Base-by-base conservation (phyloP, 129 eudicot genomes). In the Lonicera japonica region DNA sequence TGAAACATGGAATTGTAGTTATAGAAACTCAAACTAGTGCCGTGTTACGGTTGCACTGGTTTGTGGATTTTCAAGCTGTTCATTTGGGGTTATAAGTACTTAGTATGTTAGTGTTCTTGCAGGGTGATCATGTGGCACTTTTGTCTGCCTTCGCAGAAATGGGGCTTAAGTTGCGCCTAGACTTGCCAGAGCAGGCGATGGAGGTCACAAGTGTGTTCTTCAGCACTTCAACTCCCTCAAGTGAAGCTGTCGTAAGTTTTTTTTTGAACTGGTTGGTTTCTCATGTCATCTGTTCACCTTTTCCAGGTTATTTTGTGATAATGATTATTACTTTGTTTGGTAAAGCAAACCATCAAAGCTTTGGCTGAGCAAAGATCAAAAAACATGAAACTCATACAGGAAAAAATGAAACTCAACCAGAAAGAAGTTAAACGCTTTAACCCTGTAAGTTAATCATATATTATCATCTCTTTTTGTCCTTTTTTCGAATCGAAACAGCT, bases 81-180 rank as follows among this genome's bases (percentile, higher is more conserved):
- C 5, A 4, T 56, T 56, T 56, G 25, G 62, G 2, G 36, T 1
- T 1, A 29, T 6, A 29, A 29, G 36, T 29, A 29, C 36, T 29
- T 29, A 29, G 36, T 29, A 29, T 29, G 36, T 29, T 29, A 29
- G 36, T 56, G 53, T 79, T 56, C 50, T 64, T 79, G 71, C 78
- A 92, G 99, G 99, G 99, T 18, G 99, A 94, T 65, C 89, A 87
- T 67, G 99, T 85, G 78, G 99, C 99, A 45, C 95, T 94, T 80
- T 73, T 94, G 74, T 88, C 99, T 69, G 94, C 99, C 20, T 83
- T 94, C 39, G 78, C 95, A 25, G 99, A 94, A 79, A 94, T 94
- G 96, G 96, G 99, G 63, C 90, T 94, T 29, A 88, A 83, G 80
- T 73, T 94, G 68, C 92, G 99, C 15, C 63, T 88, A 67, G 99